Evolutionary conservation across 768 basidiomycete genomes (phyloP).

Genomic region (Mrakia blollopis): DNA sequence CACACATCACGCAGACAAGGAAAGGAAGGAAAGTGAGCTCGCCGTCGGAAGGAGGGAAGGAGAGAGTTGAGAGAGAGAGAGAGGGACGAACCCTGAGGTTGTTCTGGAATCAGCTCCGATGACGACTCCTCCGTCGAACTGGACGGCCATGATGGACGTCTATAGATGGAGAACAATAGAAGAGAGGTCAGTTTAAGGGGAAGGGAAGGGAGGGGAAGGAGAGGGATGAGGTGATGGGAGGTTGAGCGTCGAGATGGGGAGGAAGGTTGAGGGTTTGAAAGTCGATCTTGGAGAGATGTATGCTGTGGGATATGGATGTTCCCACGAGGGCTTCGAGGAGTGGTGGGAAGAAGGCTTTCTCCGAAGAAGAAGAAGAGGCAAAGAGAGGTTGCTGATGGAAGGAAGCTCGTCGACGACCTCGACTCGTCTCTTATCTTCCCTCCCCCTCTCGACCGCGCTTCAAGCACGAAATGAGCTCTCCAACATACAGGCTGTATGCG

Average conservation of each 20-base stretch:
- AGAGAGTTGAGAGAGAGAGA: neutral
- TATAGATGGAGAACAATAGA: constrained; percentile 42
- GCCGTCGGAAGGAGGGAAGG: neutral
- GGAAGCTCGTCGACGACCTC: constrained; percentile 6
- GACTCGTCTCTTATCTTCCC: neutral
- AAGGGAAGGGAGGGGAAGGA: neutral
- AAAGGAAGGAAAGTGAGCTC: neutral
- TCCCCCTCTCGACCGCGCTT: neutral
- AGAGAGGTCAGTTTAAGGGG: neutral
- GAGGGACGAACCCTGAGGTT: constrained; percentile 85
- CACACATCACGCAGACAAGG: too few species aligned
- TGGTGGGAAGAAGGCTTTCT: too few species aligned
- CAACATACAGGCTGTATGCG: neutral
- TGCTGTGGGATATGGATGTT: too few species aligned
- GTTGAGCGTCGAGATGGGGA: neutral
- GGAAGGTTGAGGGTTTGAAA: neutral
- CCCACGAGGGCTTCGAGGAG: too few species aligned
- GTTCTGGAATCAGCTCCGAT: constrained; percentile 97
- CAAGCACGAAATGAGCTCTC: too few species aligned
- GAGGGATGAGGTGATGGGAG: neutral
- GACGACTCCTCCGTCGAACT: constrained; percentile 90
- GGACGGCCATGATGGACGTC: constrained; percentile 99
- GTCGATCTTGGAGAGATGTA: neutral
- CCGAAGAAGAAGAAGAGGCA: neutral
- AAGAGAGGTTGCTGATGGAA: neutral